Evolutionary conservation across 2,329 filamentous ascomycete species (phyloP).

Genomic region (Fusarium papillatum): DNA sequence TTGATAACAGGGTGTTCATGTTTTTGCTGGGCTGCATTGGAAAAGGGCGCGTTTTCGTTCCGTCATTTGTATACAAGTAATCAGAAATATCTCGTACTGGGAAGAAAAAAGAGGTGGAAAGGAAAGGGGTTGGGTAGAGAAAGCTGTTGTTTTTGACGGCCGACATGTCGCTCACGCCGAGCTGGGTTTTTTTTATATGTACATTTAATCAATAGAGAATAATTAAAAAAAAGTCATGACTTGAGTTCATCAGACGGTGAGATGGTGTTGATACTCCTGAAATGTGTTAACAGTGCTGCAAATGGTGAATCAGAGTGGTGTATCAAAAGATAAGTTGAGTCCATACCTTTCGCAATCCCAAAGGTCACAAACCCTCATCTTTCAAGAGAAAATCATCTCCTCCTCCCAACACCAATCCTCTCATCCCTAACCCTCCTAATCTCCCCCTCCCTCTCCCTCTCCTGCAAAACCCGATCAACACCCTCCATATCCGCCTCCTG

Average conservation of each 20-base stretch:
- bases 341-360: background rate
- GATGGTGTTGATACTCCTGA: background rate
- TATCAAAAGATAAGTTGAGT: background rate
- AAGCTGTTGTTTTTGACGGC: constrained; percentile 17
- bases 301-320: no score
- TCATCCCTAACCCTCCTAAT: constrained; percentile 52
- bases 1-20: background rate
- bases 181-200: constrained; percentile 35
- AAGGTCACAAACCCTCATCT: background rate
- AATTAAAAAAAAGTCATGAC: constrained; percentile 13
- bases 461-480: constrained; percentile 42
- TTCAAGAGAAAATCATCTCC: constrained; percentile 18
- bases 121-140: constrained; percentile 1
- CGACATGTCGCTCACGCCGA: constrained; percentile 24
- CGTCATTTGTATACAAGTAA: constrained; percentile 26
- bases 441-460: constrained; percentile 44
- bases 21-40: background rate
- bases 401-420: constrained; percentile 52
- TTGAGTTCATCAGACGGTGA: background rate
- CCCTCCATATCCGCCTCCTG: constrained; percentile 45
- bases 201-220: constrained; percentile 14
- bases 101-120: background rate
- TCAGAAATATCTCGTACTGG: constrained; percentile 1
- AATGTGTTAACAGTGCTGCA: background rate
- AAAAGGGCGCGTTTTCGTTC: background rate